Percentiles rank a stretch among this genome's conserved stretches.
Conservation (phyloP, 2,329 filamentous ascomycete species). For the Apiospora saccharicola region DNA sequence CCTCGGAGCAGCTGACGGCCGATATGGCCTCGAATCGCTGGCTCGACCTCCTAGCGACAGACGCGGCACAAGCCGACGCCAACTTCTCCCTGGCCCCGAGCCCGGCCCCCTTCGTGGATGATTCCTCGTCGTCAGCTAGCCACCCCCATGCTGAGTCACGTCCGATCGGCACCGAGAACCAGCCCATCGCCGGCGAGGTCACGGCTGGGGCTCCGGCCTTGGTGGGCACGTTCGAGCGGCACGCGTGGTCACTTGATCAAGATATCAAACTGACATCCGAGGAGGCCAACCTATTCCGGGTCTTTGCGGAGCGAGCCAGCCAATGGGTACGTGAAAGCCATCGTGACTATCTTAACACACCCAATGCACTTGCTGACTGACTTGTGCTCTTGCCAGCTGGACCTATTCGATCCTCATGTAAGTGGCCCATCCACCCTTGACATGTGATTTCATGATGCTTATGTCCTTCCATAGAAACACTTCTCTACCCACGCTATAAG, state of each 20-base stretch:
- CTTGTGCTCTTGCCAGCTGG: slow-evolving; percentile 35
- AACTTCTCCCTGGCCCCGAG: slow-evolving; percentile 39
- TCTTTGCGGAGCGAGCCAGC: slow-evolving; percentile 39
- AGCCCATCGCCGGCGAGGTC: slow-evolving; percentile 26
- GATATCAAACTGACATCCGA: slow-evolving; percentile 36
- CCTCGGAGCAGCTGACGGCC: slow-evolving; percentile 39
- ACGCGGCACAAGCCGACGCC: slow-evolving; percentile 44
- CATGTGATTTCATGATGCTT: not conserved
- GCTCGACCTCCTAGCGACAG: slow-evolving; percentile 42
- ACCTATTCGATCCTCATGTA: slow-evolving; percentile 42
- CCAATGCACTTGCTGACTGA: not conserved
- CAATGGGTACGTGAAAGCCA: slow-evolving; percentile 32
- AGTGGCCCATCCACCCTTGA: not conserved
- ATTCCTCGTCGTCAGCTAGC: not conserved
- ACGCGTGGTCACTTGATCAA: slow-evolving; percentile 37
- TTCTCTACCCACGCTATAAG: slow-evolving; percentile 45
- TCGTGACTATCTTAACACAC: rapidly evolving
- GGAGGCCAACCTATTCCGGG: slow-evolving; percentile 40
- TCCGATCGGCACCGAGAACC: slow-evolving; percentile 27
- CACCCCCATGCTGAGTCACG: not conserved
- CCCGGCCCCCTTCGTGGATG: slow-evolving; percentile 26
- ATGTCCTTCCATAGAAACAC: slow-evolving; percentile 30
- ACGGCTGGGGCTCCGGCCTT: slow-evolving; percentile 25
- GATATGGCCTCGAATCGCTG: slow-evolving; percentile 42
- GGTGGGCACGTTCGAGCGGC: slow-evolving; percentile 31